Conservation (phyloP, 306 rosid species). For the Albizia julibrissin region DNA sequence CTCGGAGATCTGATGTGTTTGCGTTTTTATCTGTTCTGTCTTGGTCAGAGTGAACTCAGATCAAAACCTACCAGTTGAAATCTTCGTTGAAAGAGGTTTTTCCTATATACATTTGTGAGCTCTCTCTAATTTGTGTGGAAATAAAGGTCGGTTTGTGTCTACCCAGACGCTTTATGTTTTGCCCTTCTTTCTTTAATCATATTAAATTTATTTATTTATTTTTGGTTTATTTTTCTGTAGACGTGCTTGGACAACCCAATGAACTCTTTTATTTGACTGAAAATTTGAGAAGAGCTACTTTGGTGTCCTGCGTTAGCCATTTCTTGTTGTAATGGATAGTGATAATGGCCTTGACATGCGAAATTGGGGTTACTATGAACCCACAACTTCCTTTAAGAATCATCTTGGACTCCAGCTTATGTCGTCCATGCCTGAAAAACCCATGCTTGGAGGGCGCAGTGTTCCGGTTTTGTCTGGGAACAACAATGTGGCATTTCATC, state of each 20-base stretch:
- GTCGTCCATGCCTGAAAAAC: slow-evolving; percentile 79
- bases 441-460: slow-evolving; percentile 67
- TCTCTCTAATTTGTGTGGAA: slow-evolving; percentile 31
- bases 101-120: slow-evolving; percentile 27
- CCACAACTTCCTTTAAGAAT: slow-evolving; percentile 58
- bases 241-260: slow-evolving; percentile 36
- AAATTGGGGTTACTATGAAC: slow-evolving; percentile 96
- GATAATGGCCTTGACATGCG: slow-evolving; percentile 86
- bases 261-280: slow-evolving; percentile 26
- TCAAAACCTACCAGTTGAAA: slow-evolving; percentile 16
- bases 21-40: not conserved
- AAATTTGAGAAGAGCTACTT: slow-evolving; percentile 29
- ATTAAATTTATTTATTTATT: not conserved
- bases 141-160: slow-evolving; percentile 24
- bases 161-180: slow-evolving; percentile 11
- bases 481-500: slow-evolving; percentile 62
- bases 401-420: slow-evolving; percentile 91
- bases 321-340: slow-evolving; percentile 74
- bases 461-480: slow-evolving; percentile 48
- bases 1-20: slow-evolving; percentile 37
- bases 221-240: slow-evolving; percentile 9
- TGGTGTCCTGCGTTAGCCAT: slow-evolving; percentile 32
- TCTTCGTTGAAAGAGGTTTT: slow-evolving; percentile 26
- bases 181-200: not conserved
- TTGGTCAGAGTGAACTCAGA: slow-evolving; percentile 24